phyloP scores from a whole-genome alignment of 1,139 yeast genomes.

The Candida sanyaensis region DNA sequence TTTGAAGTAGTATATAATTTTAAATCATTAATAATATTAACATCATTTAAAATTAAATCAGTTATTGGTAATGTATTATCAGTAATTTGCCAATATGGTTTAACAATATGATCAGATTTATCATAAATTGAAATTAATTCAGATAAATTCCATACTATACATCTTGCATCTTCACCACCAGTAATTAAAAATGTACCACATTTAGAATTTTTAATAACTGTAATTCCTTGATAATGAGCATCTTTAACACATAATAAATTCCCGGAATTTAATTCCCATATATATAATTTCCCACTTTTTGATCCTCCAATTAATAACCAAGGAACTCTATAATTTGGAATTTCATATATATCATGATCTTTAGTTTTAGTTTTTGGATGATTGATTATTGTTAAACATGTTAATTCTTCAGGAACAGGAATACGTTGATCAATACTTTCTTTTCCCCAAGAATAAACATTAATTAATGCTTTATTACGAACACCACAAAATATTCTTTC shows the following conservation, averaged over 20 bases:
- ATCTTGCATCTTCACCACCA: slow-evolving; percentile 82
- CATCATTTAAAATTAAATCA: slow-evolving; percentile 51
- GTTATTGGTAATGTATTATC: slow-evolving; percentile 80
- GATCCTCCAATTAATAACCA: slow-evolving; percentile 79
- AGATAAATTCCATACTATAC: slow-evolving; percentile 69
- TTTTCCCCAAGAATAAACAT: slow-evolving; percentile 73
- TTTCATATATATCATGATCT: slow-evolving; percentile 6
- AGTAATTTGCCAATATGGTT: slow-evolving; percentile 56
- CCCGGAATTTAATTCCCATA: slow-evolving; percentile 90
- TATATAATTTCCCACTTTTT: slow-evolving; percentile 67
- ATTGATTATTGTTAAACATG: slow-evolving; percentile 34
- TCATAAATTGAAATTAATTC: slow-evolving; percentile 53
- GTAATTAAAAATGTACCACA: slow-evolving; percentile 73
- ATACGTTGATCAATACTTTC: slow-evolving; percentile 83
- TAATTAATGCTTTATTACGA: slow-evolving; percentile 67
- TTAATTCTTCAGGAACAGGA: slow-evolving; percentile 80
- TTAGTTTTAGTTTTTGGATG: slow-evolving; percentile 17
- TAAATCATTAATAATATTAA: slow-evolving; percentile 58
- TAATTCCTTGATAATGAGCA: slow-evolving; percentile 81
- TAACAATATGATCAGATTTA: slow-evolving; percentile 21
- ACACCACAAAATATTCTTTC: slow-evolving; percentile 63
- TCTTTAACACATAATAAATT: slow-evolving; percentile 69
- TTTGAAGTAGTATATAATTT: slow-evolving; percentile 69
- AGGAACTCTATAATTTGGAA: slow-evolving; percentile 49
- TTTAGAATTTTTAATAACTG: slow-evolving; percentile 55